Conservation (phyloP, 192 early-diverging fungal species). For the Lobosporangium transversale region DNA sequence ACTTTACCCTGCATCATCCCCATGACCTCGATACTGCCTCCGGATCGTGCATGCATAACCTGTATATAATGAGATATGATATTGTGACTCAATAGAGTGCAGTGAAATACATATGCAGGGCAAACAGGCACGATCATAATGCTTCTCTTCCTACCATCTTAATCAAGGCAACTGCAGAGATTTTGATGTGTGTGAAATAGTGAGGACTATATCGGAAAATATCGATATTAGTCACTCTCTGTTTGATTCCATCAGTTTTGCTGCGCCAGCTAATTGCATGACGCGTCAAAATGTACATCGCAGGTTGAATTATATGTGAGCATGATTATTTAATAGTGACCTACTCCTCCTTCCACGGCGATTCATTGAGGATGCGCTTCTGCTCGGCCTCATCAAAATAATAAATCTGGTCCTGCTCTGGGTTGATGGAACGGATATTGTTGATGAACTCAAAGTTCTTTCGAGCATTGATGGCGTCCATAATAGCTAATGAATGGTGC, state of each 20-base stretch:
- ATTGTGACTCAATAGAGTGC: background rate
- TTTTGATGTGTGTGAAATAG: slow-evolving; percentile 87
- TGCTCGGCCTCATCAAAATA: slow-evolving; percentile 79
- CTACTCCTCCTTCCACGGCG: slow-evolving; percentile 89
- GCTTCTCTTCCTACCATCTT: slow-evolving; percentile 90
- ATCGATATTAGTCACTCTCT: background rate
- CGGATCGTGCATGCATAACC: slow-evolving; percentile 98
- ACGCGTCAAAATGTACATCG: too few relatives aligned
- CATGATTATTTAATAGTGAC: too few relatives aligned
- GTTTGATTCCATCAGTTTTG: background rate
- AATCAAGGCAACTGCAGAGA: slow-evolving; percentile 95
- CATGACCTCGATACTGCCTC: slow-evolving; percentile 97
- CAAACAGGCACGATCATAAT: too few relatives aligned
- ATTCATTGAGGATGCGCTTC: slow-evolving; percentile 65
- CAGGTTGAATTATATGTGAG: too few relatives aligned
- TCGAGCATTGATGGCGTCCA: slow-evolving; percentile 61
- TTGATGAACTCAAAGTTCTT: slow-evolving; percentile 78
- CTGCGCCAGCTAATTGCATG: slow-evolving; percentile 15
- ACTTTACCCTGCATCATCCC: slow-evolving; percentile 98
- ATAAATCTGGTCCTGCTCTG: slow-evolving; percentile 81
- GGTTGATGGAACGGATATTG: slow-evolving; percentile 75
- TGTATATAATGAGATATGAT: slow-evolving; percentile 20
- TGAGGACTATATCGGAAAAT: slow-evolving; percentile 69
- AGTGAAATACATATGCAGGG: too few relatives aligned
- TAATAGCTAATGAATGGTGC: slow-evolving; percentile 10